Percentiles rank a stretch among this genome's conserved stretches.
Conservation (phyloP, 768 basidiomycete genomes). For the Paxillus ammoniavirescens region DNA sequence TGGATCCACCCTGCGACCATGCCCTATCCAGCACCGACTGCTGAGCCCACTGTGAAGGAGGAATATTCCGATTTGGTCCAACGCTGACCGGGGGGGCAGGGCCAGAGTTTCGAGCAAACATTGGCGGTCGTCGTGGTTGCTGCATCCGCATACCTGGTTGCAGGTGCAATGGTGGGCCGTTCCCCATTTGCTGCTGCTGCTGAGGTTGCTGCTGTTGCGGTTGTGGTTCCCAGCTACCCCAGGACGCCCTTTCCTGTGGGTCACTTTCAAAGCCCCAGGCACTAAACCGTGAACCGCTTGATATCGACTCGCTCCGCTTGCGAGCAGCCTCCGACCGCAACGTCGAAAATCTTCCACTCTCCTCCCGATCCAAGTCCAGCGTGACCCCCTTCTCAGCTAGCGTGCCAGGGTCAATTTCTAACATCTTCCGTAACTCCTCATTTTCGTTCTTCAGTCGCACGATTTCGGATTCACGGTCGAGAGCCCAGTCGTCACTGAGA, state of each 20-base stretch:
- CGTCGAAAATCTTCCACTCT: constrained; percentile 36
- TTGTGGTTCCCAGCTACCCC: constrained; percentile 27
- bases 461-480: constrained; percentile 88
- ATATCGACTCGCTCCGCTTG: constrained; percentile 27
- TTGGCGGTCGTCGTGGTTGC: constrained; percentile 54
- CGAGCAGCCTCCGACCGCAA: constrained; percentile 19
- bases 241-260: constrained; percentile 21
- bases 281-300: constrained; percentile 20
- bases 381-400: constrained; percentile 53
- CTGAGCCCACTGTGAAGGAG: constrained; percentile 39
- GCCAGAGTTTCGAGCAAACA: constrained; percentile 43
- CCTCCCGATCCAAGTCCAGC: constrained; percentile 46
- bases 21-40: constrained; percentile 41
- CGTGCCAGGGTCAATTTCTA: constrained; percentile 68
- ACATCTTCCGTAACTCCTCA: constrained; percentile 63
- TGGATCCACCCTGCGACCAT: constrained; percentile 41
- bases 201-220: constrained; percentile 22
- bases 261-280: constrained; percentile 32
- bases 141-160: constrained; percentile 53
- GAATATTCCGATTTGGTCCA: constrained; percentile 37
- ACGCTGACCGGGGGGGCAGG: constrained; percentile 35
- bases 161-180: constrained; percentile 39
- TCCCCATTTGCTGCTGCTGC: constrained; percentile 27
- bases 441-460: constrained; percentile 82
- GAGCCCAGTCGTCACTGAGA: constrained; percentile 73